Evolutionary conservation across 2,329 filamentous ascomycete genomes (phyloP).

Genomic region (Fusarium drepaniforme): DNA sequence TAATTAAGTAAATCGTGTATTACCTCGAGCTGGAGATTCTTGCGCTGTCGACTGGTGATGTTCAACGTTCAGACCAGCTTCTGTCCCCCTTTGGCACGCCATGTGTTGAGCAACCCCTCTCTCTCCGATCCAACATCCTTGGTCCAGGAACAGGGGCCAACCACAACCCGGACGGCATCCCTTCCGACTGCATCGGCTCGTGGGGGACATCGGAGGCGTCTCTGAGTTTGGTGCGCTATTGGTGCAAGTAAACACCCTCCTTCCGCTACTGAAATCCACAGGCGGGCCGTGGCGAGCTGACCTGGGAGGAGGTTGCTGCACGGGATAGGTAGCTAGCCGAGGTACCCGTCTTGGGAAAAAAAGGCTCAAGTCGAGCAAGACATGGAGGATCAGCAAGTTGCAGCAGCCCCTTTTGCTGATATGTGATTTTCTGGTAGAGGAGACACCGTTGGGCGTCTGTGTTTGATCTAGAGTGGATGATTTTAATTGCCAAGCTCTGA

Average conservation of each 20-base stretch:
- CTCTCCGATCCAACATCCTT: conserved; percentile 1
- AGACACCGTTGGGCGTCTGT: not conserved
- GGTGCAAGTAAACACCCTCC: conserved; percentile 10
- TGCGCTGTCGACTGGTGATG: not conserved
- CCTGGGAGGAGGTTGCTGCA: conserved; percentile 5
- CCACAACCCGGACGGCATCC: conserved; percentile 1
- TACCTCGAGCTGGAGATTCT: not conserved
- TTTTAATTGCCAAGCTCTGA: conserved; percentile 4
- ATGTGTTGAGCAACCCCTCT: not conserved
- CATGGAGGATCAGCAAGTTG: not conserved
- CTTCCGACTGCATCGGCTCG: conserved; percentile 13
- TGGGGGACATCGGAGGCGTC: conserved; percentile 25
- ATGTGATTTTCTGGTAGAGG: not conserved
- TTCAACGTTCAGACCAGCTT: not conserved
- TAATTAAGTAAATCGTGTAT: not conserved
- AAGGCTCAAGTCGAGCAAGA: not conserved
- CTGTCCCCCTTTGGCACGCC: not conserved
- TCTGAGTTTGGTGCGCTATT: conserved; percentile 21
- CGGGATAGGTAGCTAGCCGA: conserved; percentile 3
- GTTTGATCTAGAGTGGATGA: not conserved
- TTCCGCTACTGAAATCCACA: conserved; percentile 15
- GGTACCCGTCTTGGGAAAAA: not conserved
- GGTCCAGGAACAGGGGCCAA: conserved; percentile 30
- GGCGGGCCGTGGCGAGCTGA: conserved; percentile 36
- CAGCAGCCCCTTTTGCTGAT: not conserved